phyloP scores from a whole-genome alignment of 2,329 filamentous ascomycete genomes.

The Zasmidium cellare region DNA sequence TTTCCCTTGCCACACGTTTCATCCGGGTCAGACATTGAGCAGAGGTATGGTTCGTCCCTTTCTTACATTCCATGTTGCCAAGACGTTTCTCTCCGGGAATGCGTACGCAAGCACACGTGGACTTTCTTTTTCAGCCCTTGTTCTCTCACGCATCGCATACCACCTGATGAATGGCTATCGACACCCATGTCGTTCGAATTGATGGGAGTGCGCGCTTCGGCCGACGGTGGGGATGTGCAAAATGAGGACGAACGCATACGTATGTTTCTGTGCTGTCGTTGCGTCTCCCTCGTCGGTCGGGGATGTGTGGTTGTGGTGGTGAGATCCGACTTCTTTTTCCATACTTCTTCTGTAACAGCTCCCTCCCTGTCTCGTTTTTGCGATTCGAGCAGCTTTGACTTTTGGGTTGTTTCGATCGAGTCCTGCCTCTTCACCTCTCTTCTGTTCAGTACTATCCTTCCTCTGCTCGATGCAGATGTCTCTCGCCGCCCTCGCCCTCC shows the following conservation, averaged over 20 bases:
- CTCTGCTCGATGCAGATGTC: neutral
- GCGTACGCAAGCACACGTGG: neutral
- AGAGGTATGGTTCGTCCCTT: no score
- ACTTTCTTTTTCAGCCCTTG: neutral
- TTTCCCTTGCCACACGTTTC: no score
- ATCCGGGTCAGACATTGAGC: no score
- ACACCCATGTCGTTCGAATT: neutral
- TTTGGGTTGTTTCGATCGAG: neutral
- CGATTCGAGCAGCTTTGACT: neutral
- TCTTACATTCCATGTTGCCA: no score
- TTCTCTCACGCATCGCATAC: no score
- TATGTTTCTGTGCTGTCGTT: neutral
- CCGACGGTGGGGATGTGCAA: neutral
- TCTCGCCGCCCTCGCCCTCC: neutral
- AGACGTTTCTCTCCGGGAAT: neutral
- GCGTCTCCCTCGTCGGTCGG: neutral
- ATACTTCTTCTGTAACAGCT: neutral
- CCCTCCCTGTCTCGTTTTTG: neutral
- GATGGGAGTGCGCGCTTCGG: neutral
- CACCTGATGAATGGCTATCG: neutral
- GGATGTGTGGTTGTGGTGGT: neutral
- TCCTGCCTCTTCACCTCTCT: neutral
- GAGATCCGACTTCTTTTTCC: neutral
- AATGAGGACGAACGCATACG: neutral
- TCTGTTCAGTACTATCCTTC: neutral